Percentiles rank a stretch among this genome's conserved stretches.
Conservation (phyloP, 371 early-diverging fungal species). For the Catenaria anguillulae region DNA sequence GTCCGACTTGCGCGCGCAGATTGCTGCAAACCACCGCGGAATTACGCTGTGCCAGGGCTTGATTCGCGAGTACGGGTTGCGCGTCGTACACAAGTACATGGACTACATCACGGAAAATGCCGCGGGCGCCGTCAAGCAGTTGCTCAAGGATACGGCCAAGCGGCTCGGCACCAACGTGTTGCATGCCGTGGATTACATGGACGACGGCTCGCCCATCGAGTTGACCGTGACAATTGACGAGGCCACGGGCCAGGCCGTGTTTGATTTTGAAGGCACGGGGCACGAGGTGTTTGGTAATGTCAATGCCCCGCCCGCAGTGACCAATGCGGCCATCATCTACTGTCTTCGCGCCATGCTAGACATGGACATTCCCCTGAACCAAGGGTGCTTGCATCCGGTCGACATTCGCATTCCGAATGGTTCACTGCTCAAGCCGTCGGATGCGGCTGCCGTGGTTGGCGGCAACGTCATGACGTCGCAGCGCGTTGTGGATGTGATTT, state of each 20-base stretch:
- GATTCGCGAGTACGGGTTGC: constrained; percentile 65
- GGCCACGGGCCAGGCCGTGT: constrained; percentile 56
- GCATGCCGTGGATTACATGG: constrained; percentile 69
- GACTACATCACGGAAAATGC: constrained; percentile 66
- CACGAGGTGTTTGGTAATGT: constrained; percentile 60
- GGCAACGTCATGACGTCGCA: constrained; percentile 94
- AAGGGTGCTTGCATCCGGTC: constrained; percentile 82
- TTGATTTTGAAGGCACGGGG: constrained; percentile 87
- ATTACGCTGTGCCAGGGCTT: constrained; percentile 64
- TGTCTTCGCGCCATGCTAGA: constrained; percentile 78
- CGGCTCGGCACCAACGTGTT: constrained; percentile 25
- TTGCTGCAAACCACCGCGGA: constrained; percentile 92
- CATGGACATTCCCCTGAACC: constrained; percentile 83
- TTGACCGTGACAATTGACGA: constrained; percentile 56
- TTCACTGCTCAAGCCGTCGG: constrained; percentile 61
- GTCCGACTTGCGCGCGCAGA: constrained; percentile 76
- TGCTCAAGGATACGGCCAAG: constrained; percentile 44
- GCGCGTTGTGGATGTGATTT: constrained; percentile 77
- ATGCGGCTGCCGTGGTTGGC: constrained; percentile 83
- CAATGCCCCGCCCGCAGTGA: constrained; percentile 40
- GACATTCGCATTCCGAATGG: constrained; percentile 55
- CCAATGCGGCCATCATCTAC: constrained; percentile 84
- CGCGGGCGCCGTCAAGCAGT: constrained; percentile 59
- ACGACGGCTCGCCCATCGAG: constrained; percentile 78
- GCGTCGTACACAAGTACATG: constrained; percentile 92